Percentiles rank a stretch among this genome's conserved stretches.
These are phyloP conservation scores for Sphaceloma murrayae DNA, from an alignment of 2,329 filamentous ascomycete species.

Conservation along the genomic window DNA sequence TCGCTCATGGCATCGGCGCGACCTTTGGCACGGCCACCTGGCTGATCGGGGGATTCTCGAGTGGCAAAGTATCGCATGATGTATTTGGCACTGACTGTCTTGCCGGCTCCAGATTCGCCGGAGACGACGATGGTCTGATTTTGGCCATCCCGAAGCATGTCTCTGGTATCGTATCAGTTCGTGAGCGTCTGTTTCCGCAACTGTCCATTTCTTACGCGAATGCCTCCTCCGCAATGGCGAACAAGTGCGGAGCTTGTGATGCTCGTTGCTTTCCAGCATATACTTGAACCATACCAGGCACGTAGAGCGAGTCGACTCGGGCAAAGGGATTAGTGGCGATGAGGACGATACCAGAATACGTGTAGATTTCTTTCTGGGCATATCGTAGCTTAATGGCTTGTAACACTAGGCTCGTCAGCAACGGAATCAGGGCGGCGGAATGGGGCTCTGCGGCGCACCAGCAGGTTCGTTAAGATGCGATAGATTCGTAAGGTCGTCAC, in stretches of 20 bases:
- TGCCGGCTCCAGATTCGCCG: constrained; percentile 95
- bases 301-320: constrained; percentile 93
- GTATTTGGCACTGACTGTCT: constrained; percentile 98
- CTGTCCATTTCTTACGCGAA: constrained; percentile 64
- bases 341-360: constrained; percentile 95
- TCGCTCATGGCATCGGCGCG: constrained; percentile 77
- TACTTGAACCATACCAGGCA: constrained; percentile 98
- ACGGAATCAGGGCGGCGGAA: constrained; percentile 23
- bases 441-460: constrained; percentile 46
- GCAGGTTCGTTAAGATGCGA: constrained; percentile 98
- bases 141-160: constrained; percentile 91
- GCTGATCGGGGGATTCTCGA: constrained; percentile 83
- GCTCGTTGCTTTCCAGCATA: constrained; percentile 95
- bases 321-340: constrained; percentile 99
- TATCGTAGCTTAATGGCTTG: constrained; percentile 97
- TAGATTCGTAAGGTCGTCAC: constrained; percentile 92
- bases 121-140: constrained; percentile 99
- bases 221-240: constrained; percentile 96
- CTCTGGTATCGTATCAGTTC: constrained; percentile 48
- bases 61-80: constrained; percentile 99
- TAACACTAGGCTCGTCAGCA: constrained; percentile 74
- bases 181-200: background rate
- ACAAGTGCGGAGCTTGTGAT: constrained; percentile 93
- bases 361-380: constrained; percentile 98
- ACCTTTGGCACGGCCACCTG: constrained; percentile 66